Percentiles rank a stretch among this genome's conserved stretches.
Conservation (phyloP, 2,329 filamentous ascomycete species). For the Penicillium sp. region DNA sequence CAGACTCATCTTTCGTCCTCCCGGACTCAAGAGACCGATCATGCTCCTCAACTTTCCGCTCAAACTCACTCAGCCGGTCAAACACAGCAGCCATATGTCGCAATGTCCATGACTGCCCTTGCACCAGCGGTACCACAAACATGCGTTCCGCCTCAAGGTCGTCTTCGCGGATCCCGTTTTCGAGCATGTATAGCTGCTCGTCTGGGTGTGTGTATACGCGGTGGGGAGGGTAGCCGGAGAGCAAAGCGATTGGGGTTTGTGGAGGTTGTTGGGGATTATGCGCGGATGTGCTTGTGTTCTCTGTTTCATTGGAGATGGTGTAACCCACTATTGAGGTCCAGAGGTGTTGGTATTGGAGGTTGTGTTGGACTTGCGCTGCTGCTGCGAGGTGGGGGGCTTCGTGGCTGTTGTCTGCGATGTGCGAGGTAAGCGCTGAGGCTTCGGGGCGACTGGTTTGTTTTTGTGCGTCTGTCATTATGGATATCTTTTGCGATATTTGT, state of each 20-base stretch:
- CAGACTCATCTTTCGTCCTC: constrained; percentile 8
- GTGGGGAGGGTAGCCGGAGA: constrained; percentile 60
- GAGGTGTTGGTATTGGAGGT: constrained; percentile 60
- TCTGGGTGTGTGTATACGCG: constrained; percentile 62
- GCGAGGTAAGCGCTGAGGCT: constrained; percentile 41
- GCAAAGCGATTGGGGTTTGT: constrained; percentile 41
- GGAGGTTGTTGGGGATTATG: constrained; percentile 2
- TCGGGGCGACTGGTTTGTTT: constrained; percentile 4
- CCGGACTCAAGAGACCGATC: constrained; percentile 4
- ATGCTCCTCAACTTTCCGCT: background rate
- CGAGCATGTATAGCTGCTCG: constrained; percentile 59
- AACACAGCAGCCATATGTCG: constrained; percentile 55
- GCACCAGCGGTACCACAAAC: constrained; percentile 57
- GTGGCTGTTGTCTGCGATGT: constrained; percentile 33
- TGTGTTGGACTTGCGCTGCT: constrained; percentile 58
- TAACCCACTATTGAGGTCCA: constrained; percentile 58
- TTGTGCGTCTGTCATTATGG: constrained; percentile 17
- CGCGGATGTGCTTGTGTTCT: background rate
- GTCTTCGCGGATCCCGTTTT: constrained; percentile 46
- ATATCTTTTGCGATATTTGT: background rate
- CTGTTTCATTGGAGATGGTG: constrained; percentile 15
- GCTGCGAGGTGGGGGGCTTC: constrained; percentile 42
- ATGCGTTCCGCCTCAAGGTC: constrained; percentile 51
- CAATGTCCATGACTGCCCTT: constrained; percentile 60
- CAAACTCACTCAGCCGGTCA: constrained; percentile 33